Conservation (phyloP, 1,284 basidiomycete species). For the Cystobasidium sp. region DNA sequence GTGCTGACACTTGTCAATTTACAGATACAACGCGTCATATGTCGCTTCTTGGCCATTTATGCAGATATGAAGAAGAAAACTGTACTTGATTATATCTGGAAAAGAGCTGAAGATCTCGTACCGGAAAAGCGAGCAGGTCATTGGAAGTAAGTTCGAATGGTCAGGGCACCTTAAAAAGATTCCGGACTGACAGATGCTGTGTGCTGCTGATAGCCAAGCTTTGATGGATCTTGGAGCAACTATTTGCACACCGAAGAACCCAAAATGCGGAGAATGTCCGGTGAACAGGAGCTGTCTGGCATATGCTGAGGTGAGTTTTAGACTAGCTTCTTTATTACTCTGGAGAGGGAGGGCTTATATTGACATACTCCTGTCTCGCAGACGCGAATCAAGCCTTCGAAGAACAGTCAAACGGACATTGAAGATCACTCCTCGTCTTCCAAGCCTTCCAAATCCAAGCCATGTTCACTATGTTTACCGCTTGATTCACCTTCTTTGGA, state of each 20-base stretch:
- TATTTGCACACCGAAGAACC: constrained; percentile 81
- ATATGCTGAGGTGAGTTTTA: constrained; percentile 59
- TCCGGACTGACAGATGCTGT: neutral
- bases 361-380: neutral
- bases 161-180: too few species aligned
- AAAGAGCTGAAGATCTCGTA: constrained; percentile 72
- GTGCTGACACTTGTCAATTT: neutral
- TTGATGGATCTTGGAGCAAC: constrained; percentile 73
- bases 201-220: constrained; percentile 47
- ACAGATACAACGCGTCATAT: constrained; percentile 68
- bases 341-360: neutral
- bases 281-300: constrained; percentile 71
- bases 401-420: constrained; percentile 63
- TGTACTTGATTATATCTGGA: constrained; percentile 81
- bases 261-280: constrained; percentile 74
- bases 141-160: constrained; percentile 38
- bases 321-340: neutral
- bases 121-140: constrained; percentile 47
- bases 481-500: constrained; percentile 58
- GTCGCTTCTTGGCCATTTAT: constrained; percentile 78
- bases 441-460: constrained; percentile 34
- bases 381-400: constrained; percentile 37
- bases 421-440: constrained; percentile 61
- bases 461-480: constrained; percentile 72
- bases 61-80: constrained; percentile 76